A percentile compares a stretch with the other conserved stretches of the same genome.
Conservation (phyloP, 2,329 filamentous ascomycete species). For the Emericellopsis cladophorae region DNA sequence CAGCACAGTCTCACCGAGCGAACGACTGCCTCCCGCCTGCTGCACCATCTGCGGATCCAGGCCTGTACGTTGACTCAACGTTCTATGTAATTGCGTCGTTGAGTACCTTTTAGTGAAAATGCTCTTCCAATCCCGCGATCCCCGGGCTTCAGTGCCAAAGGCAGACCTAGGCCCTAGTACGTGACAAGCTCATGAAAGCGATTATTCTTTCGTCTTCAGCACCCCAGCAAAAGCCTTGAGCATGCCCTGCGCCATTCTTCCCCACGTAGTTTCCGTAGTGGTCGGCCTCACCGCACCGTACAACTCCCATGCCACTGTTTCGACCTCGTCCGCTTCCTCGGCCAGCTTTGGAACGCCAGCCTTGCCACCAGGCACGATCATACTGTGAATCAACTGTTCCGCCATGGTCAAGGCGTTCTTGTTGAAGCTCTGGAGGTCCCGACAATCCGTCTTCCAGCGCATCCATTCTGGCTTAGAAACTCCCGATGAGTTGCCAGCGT, state of each 20-base stretch:
- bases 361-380: constrained; percentile 12
- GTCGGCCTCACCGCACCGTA: constrained; percentile 12
- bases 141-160: too few species aligned
- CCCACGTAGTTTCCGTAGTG: constrained; percentile 16
- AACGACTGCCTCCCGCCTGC: too few species aligned
- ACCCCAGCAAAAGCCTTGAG: constrained; percentile 10
- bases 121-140: too few species aligned
- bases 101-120: too few species aligned
- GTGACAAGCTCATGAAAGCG: too few species aligned
- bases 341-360: constrained; percentile 1
- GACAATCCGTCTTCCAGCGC: background rate
- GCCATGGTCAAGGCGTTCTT: background rate
- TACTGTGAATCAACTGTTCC: constrained; percentile 8
- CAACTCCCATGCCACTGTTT: constrained; percentile 19
- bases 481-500: too few species aligned
- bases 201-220: background rate
- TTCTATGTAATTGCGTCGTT: too few species aligned
- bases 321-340: constrained; percentile 11
- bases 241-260: constrained; percentile 12
- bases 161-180: too few species aligned
- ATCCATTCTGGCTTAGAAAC: background rate
- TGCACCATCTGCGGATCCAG: too few species aligned
- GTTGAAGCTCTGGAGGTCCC: background rate
- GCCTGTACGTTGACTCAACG: too few species aligned
- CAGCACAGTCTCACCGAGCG: background rate